Base-by-base conservation (phyloP, 176 grass and related monocot genomes). In the Bolboschoenus planiculmis region DNA sequence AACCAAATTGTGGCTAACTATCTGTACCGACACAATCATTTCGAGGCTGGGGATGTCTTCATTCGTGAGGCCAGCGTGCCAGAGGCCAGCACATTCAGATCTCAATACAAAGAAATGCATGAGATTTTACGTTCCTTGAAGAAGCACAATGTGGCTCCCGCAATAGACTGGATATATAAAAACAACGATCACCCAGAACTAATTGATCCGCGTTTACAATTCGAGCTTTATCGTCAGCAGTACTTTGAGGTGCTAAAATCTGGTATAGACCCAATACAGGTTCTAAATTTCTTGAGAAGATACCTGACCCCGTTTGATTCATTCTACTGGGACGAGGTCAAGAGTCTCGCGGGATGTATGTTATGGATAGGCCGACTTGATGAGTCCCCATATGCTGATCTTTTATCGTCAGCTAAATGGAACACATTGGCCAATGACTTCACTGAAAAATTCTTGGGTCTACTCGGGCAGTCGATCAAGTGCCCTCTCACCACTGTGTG, bases 101-200 rank as follows among this genome's bases (percentile, higher is more conserved):
- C 78, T 61, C 33, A 58, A 23, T 81, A 80, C 54, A 80, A 80
- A 43, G 78, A 80, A 24, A 60, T 80, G 78, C 54, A 80, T 10
- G 51, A 59, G 31, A 80, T 80, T 24, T 36, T 60, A 23, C n/a
- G 10, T 36, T 26, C 78, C 10, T 24, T 60, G 26, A 29, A 2
- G 4, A 51, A 53, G 9, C 16, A 7, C n/a, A 58, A 80, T 57
- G n/a, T 59, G 5, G 5, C 9, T 37, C 54, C 78, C 1, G 78
- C 78, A 5, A 43, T 40, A 43, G 56, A 80, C n/a, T 80, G 54
- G 78, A 57, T 39, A 37, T 16, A 37, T 15, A 30, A 59, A 58
- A 80, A 59, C 18, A 54, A 1, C 11, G 10, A 10, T 57, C 33
- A 39, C n/a, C 78, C 36, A 37, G 31, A 57, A 23, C 31, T 37